These are phyloP conservation scores for Lithospermum erythrorhizon DNA, from an alignment of 257 asterid genomes.

Conservation along the genomic window DNA sequence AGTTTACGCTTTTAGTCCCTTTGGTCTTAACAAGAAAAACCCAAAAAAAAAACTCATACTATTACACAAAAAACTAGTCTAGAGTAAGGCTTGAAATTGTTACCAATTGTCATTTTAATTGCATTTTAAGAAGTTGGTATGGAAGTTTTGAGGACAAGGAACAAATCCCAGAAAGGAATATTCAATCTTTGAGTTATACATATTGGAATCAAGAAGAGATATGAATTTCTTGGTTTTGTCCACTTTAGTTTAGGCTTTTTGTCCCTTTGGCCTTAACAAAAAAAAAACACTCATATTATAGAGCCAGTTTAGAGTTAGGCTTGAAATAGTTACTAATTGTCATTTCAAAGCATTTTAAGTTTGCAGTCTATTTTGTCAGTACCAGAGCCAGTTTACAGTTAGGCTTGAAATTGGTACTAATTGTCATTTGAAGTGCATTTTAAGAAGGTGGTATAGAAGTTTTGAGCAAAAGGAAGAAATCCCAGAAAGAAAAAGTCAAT, in stretches of 20 bases:
- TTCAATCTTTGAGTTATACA: not conserved
- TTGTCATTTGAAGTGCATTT: too few relatives aligned
- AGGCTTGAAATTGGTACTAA: too few relatives aligned
- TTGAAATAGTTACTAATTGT: constrained; percentile 1
- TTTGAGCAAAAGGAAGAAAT: not conserved
- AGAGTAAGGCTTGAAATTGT: constrained; percentile 2
- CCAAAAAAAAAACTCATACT: constrained; percentile 4
- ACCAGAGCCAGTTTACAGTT: too few relatives aligned
- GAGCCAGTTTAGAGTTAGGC: too few relatives aligned
- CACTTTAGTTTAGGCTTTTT: constrained; percentile 11
- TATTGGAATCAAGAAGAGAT: constrained; percentile 10
- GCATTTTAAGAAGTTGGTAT: not conserved
- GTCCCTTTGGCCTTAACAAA: constrained; percentile 28
- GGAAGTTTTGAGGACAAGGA: not conserved
- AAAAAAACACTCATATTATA: constrained; percentile 1
- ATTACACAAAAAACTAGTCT: too few relatives aligned
- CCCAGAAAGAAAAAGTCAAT: not conserved
- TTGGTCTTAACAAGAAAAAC: constrained; percentile 8
- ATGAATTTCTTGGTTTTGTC: constrained; percentile 26
- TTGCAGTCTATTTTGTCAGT: too few relatives aligned
- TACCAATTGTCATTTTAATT: not conserved
- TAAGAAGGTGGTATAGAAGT: too few relatives aligned
- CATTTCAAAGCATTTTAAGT: not conserved
- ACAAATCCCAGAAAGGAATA: not conserved
- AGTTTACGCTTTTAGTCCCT: constrained; percentile 28